Evolutionary conservation across 75 land plant species (phyloP).

Genomic region (Pinus albicaulis): DNA sequence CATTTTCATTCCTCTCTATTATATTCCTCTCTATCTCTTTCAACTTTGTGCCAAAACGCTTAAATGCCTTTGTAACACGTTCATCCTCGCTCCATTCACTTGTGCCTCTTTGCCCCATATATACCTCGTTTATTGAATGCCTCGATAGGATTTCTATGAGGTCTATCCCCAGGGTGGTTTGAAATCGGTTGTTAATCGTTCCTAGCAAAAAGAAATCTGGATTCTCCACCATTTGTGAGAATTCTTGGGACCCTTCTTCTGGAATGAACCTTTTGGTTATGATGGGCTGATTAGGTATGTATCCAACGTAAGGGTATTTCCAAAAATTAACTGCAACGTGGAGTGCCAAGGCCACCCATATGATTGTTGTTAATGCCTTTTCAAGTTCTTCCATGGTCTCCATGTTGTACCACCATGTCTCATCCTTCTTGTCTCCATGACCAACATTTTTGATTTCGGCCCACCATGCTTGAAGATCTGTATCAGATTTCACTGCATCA

Average conservation of each 20-base stretch:
- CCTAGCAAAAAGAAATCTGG: neutral
- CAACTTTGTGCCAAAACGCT: neutral
- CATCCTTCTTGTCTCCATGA: conserved; percentile 51
- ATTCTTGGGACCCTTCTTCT: conserved; percentile 6
- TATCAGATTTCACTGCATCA: conserved; percentile 22
- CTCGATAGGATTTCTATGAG: conserved; percentile 64
- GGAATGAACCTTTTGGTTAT: conserved; percentile 71
- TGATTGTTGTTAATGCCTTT: conserved; percentile 32
- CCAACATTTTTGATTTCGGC: conserved; percentile 35
- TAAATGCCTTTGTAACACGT: neutral
- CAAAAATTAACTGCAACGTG: conserved; percentile 66
- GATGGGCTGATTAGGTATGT: conserved; percentile 56
- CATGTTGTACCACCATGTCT: conserved; percentile 48
- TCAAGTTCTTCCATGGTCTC: conserved; percentile 22
- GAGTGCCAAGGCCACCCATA: conserved; percentile 35
- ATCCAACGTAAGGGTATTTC: conserved; percentile 66
- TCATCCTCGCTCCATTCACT: conserved; percentile 14
- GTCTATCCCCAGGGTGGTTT: neutral
- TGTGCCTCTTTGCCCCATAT: conserved; percentile 45
- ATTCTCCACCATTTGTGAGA: too few relatives aligned
- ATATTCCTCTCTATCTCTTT: neutral
- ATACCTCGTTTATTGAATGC: conserved; percentile 82
- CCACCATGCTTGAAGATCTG: conserved; percentile 64
- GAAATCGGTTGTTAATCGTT: neutral
- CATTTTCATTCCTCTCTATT: neutral